Conservation (phyloP, 495 filamentous ascomycete species). For the Trichoderma virens region DNA sequence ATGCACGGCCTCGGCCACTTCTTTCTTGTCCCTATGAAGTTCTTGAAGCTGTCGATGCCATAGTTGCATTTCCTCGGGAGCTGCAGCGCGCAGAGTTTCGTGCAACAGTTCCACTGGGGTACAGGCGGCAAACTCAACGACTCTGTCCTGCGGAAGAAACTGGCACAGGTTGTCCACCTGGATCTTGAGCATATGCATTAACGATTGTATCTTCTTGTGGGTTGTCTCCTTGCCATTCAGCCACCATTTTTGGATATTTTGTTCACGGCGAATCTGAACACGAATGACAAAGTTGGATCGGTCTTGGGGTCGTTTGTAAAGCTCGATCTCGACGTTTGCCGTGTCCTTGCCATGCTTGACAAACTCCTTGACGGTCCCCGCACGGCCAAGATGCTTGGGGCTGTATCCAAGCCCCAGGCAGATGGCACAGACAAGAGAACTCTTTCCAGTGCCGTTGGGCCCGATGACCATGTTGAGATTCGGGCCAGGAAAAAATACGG, state of each 20-base stretch:
- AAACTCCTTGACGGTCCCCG: conserved; percentile 78
- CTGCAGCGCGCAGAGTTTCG: conserved; percentile 82
- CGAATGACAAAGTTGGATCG: conserved; percentile 61
- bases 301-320: conserved; percentile 49
- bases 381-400: conserved; percentile 76
- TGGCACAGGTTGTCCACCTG: conserved; percentile 98
- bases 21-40: conserved; percentile 60
- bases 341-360: conserved; percentile 81
- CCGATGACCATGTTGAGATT: conserved; percentile 98
- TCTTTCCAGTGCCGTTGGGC: conserved; percentile 96
- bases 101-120: conserved; percentile 76
- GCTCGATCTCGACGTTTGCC: conserved; percentile 82
- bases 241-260: conserved; percentile 67
- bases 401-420: conserved; percentile 86
- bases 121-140: conserved; percentile 85
- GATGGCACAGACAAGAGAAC: conserved; percentile 94
- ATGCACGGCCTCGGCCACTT: conserved; percentile 49
- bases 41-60: conserved; percentile 70
- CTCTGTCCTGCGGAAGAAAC: conserved; percentile 94
- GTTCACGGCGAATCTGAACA: conserved; percentile 69
- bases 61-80: conserved; percentile 67
- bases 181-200: conserved; percentile 66
- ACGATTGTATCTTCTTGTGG: conserved; percentile 50
- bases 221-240: conserved; percentile 55
- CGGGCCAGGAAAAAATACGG: conserved; percentile 82